A percentile compares a stretch with the other conserved stretches of the same genome.
These are phyloP conservation scores for Paratrypanosoma confusum DNA, from an alignment of 208 protist genomes.

Conservation along the genomic window DNA sequence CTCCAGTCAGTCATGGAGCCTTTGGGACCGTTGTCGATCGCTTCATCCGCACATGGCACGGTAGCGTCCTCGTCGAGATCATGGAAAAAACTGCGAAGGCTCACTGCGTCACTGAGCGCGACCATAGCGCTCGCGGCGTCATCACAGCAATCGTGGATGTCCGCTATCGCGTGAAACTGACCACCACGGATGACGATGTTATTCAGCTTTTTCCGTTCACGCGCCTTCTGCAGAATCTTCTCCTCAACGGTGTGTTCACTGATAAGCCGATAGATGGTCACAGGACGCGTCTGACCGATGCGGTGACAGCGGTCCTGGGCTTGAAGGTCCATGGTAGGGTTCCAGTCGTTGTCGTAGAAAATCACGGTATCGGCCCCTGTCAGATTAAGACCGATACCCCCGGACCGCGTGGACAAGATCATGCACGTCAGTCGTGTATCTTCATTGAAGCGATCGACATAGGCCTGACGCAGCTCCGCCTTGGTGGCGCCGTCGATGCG, in stretches of 20 bases:
- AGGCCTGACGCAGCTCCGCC: conserved; percentile 79
- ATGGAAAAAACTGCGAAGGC: conserved; percentile 80
- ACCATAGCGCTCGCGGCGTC: conserved; percentile 60
- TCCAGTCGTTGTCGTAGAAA: conserved; percentile 99
- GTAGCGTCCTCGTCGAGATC: conserved; percentile 77
- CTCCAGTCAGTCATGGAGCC: too few species aligned
- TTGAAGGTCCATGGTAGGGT: conserved; percentile 98
- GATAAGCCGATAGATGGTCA: conserved; percentile 95
- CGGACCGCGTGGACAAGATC: conserved; percentile 95
- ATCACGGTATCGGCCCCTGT: conserved; percentile 99
- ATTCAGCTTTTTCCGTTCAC: conserved; percentile 90
- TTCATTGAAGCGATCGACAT: conserved; percentile 92
- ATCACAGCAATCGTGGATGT: conserved; percentile 35
- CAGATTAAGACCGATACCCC: conserved; percentile 98
- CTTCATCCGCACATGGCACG: too few species aligned
- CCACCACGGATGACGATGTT: conserved; percentile 93
- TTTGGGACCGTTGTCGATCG: too few species aligned
- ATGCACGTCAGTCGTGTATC: conserved; percentile 93
- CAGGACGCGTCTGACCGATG: conserved; percentile 95
- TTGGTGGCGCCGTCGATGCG: conserved; percentile 92
- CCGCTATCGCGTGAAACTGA: conserved; percentile 79
- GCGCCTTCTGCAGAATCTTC: conserved; percentile 92
- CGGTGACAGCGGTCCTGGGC: conserved; percentile 96
- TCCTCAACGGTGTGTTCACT: conserved; percentile 94
- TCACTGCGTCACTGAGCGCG: conserved; percentile 51